Evolutionary conservation across 345 rosid species (phyloP), one percentile per base, ranked within the genome.

Genomic region (Arabidopsis suecica): DNA sequence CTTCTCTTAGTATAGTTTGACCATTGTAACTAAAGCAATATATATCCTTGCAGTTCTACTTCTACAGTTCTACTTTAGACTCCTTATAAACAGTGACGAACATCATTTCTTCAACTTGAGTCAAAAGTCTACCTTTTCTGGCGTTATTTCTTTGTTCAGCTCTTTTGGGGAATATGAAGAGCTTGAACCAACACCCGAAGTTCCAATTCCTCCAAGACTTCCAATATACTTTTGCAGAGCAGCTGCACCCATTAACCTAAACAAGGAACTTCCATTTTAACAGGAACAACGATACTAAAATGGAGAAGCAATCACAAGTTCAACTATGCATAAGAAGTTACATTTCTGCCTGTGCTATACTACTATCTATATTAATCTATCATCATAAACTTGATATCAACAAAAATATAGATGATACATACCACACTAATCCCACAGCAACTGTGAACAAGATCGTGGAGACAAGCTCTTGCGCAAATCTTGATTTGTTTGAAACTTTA

Each of bases 151-250:
- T 84, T 94, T 94, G 82, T 91, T 94, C 72, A 86, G 68, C 54
- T 94, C 97, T 79, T 94, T 95, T 25, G 91, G 89, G 50, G 97
- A 23, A 84, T 90, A 95, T 37, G 98, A 90, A 74, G 98, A 92
- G 79, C 93, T 89, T 40, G 99, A 95, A 69, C 98, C 98, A 78
- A 92, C 98, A 55, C 98, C 96, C 54, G 99, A 92, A 74, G 98
- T 60, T 79, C 99, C 98, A 63, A 94, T 94, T 64, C 98, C 98
- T 73, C 99, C 98, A 68, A 92, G 81, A 83, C 94, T 86, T 60
- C 97, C 98, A 64, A 92, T 80, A 81, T 92, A 95, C 85, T 88
- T 95, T 72, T 95, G 98, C 72, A 95, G 94, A 25, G 98, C 97
- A 62, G 98, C 85, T 51, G 96, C 93, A 80, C 99, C 98, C 96